phyloP scores from a whole-genome alignment of 2,329 filamentous ascomycete species.

The Cercospora zeae-maydis region DNA sequence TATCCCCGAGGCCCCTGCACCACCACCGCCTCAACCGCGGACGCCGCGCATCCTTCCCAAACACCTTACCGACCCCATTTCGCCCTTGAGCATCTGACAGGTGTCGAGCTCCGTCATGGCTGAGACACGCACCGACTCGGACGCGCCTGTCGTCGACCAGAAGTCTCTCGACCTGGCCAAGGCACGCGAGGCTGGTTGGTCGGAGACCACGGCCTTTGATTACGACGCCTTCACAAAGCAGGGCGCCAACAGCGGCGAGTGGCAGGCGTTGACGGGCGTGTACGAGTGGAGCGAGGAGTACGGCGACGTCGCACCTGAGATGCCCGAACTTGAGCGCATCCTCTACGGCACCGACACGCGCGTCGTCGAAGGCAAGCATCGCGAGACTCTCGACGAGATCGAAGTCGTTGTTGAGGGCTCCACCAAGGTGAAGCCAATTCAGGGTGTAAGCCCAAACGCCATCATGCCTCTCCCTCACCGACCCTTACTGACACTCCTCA shows the following conservation, averaged over 20 bases:
- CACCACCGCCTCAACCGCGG: neutral
- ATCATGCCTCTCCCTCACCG: neutral
- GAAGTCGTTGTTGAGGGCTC: conserved; percentile 51
- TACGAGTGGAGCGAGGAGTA: conserved; percentile 85
- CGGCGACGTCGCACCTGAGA: conserved; percentile 76
- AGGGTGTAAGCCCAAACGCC: conserved; percentile 42
- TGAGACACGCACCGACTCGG: neutral
- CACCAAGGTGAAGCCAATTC: conserved; percentile 47
- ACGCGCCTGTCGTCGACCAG: neutral
- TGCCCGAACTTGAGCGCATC: conserved; percentile 66
- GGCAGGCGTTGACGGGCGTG: conserved; percentile 55
- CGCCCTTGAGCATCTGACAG: neutral
- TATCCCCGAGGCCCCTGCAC: neutral
- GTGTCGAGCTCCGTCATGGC: neutral
- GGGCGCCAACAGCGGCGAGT: conserved; percentile 39
- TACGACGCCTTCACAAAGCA: conserved; percentile 28
- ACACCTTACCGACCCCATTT: neutral
- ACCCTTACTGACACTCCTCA: conserved; percentile 16
- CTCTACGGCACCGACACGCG: conserved; percentile 63
- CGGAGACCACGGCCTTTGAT: conserved; percentile 28
- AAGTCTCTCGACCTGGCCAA: conserved; percentile 4
- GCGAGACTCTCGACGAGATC: conserved; percentile 53
- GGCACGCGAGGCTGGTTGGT: conserved; percentile 31
- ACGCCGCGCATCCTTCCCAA: neutral
- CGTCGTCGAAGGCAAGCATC: conserved; percentile 60